A percentile compares a stretch with the other conserved stretches of the same genome.
phyloP scores from a whole-genome alignment of 2,329 filamentous ascomycete species.

The Ophiostoma montium region DNA sequence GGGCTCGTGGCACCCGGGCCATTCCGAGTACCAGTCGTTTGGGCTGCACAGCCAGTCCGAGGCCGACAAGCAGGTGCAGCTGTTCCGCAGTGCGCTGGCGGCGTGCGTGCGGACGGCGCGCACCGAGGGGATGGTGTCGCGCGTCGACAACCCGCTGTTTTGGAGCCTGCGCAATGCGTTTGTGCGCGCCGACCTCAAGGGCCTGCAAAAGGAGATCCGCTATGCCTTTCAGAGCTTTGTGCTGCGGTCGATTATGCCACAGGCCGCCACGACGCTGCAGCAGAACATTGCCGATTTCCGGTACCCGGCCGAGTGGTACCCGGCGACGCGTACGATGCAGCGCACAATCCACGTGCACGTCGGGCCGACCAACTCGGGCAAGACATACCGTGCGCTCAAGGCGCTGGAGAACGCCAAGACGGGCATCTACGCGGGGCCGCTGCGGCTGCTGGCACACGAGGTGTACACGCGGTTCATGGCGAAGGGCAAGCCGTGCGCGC shows the following conservation, averaged over 20 bases:
- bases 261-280: constrained; percentile 40
- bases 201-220: background rate
- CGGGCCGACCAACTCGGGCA: constrained; percentile 93
- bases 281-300: constrained; percentile 62
- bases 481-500: constrained; percentile 60
- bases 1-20: constrained; percentile 15
- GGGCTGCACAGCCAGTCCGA: constrained; percentile 26
- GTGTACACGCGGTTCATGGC: constrained; percentile 79
- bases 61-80: constrained; percentile 28
- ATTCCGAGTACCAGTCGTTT: constrained; percentile 20
- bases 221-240: constrained; percentile 56
- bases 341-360: constrained; percentile 85
- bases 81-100: constrained; percentile 32
- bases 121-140: constrained; percentile 22
- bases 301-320: constrained; percentile 88
- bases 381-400: constrained; percentile 89
- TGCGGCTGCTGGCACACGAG: constrained; percentile 82
- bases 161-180: constrained; percentile 47
- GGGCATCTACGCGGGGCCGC: constrained; percentile 81
- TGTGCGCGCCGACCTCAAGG: constrained; percentile 40
- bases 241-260: constrained; percentile 41
- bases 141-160: constrained; percentile 38
- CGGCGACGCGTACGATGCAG: constrained; percentile 64
- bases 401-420: constrained; percentile 60
- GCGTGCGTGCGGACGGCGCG: constrained; percentile 31